Percentiles rank a stretch among this genome's conserved stretches.
Evolutionary conservation across 176 grass and related monocot species (phyloP).

Genomic region (Carex cristatella): DNA sequence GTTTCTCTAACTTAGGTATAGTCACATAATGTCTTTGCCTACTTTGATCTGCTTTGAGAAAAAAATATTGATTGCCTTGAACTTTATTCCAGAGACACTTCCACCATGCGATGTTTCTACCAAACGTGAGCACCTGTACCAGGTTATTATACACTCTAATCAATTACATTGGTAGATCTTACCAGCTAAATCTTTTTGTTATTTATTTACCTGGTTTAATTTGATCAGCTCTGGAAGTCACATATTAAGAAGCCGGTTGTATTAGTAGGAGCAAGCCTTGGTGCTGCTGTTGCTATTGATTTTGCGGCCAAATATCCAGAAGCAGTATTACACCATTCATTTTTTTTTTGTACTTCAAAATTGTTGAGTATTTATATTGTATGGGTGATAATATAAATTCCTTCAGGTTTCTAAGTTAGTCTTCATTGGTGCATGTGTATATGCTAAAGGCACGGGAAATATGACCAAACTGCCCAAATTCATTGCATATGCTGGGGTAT

Average conservation of each 20-base stretch:
- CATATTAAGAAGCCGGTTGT: conserved; percentile 88
- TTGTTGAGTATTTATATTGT: background rate
- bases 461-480: conserved; percentile 67
- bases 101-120: conserved; percentile 57
- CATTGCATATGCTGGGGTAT: conserved; percentile 73
- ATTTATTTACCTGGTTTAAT: background rate
- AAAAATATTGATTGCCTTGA: background rate
- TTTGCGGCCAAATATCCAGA: conserved; percentile 66
- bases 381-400: conserved; percentile 4
- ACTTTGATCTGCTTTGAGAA: no score
- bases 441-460: conserved; percentile 58
- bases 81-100: conserved; percentile 37
- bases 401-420: conserved; percentile 75
- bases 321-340: conserved; percentile 40
- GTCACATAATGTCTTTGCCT: no score
- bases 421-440: conserved; percentile 82
- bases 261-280: conserved; percentile 81
- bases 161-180: background rate
- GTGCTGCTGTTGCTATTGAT: conserved; percentile 93
- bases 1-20: conserved; percentile 87
- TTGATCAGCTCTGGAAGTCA: conserved; percentile 58
- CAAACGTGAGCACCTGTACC: conserved; percentile 81
- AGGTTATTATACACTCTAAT: conserved; percentile 34
- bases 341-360: background rate
- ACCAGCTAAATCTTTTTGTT: background rate